Percentiles rank a stretch among this genome's conserved stretches.
Evolutionary conservation across 805 yeast genomes (phyloP).

Genomic region (Metschnikowia proteae): DNA sequence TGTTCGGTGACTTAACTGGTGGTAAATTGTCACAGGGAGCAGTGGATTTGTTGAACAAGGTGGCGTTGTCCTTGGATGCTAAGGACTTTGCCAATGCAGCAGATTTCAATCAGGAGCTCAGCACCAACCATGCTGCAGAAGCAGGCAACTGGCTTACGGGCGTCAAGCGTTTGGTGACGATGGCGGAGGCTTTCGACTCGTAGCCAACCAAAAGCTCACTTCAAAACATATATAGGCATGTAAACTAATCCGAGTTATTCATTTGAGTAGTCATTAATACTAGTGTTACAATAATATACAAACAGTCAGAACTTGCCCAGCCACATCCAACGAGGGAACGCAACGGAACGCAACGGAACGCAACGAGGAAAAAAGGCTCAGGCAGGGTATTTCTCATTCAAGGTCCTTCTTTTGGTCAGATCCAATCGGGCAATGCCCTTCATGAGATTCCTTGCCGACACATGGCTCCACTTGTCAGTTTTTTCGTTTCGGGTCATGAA

Average conservation of each 20-base stretch:
- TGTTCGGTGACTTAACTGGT: constrained; percentile 75
- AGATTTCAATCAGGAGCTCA: constrained; percentile 51
- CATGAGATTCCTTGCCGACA: constrained; percentile 9
- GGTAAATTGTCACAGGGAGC: constrained; percentile 57
- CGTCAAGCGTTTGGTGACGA: constrained; percentile 78
- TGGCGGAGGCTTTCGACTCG: constrained; percentile 43
- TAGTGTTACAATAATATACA: too few relatives aligned
- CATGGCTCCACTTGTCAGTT: not conserved
- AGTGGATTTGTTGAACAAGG: constrained; percentile 46
- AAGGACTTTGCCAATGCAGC: constrained; percentile 61
- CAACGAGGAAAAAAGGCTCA: too few relatives aligned
- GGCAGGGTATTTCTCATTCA: not conserved
- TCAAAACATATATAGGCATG: too few relatives aligned
- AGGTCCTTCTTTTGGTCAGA: not conserved
- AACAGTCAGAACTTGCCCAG: too few relatives aligned
- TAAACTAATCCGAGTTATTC: too few relatives aligned
- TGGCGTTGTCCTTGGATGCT: constrained; percentile 48
- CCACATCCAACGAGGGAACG: constrained; percentile 1
- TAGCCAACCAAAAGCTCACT: not conserved
- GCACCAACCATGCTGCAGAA: constrained; percentile 63
- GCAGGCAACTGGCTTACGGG: constrained; percentile 93
- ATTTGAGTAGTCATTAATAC: too few relatives aligned
- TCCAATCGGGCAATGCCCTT: constrained; percentile 13
- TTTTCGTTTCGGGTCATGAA: constrained; percentile 9
- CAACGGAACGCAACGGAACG: too few relatives aligned